Conservation (phyloP, 495 filamentous ascomycete genomes). For the Entonaema liquescens region DNA sequence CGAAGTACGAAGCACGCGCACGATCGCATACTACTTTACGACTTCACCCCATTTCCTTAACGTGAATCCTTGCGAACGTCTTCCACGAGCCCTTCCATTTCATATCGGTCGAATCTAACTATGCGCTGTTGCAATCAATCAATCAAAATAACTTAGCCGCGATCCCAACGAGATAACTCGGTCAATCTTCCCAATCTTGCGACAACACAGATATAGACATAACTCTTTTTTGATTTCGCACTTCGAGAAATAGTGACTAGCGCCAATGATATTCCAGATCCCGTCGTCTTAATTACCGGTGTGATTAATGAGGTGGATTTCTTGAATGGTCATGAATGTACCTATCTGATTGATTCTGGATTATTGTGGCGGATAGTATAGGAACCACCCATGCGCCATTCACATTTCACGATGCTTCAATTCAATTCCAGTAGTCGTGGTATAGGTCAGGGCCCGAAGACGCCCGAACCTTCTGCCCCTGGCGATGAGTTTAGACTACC, state of each 20-base stretch:
- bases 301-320: slow-evolving; percentile 10
- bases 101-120: slow-evolving; percentile 26
- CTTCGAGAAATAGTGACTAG: slow-evolving; percentile 9
- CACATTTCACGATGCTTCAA: slow-evolving; percentile 45
- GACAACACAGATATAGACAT: slow-evolving; percentile 10
- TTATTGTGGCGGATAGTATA: slow-evolving; percentile 34
- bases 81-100: slow-evolving; percentile 16
- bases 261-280: slow-evolving; percentile 19
- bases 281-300: neutral
- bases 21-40: slow-evolving; percentile 27
- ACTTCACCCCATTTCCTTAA: slow-evolving; percentile 25
- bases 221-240: neutral
- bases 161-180: slow-evolving; percentile 21
- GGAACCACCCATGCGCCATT: slow-evolving; percentile 21
- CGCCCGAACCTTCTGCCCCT: slow-evolving; percentile 53
- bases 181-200: slow-evolving; percentile 6
- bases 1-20: slow-evolving; percentile 15
- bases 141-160: slow-evolving; percentile 10
- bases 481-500: slow-evolving; percentile 48
- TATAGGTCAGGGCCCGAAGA: slow-evolving; percentile 49
- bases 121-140: slow-evolving; percentile 19
- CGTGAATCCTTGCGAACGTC: slow-evolving; percentile 27
- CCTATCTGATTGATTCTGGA: slow-evolving; percentile 24
- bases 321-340: slow-evolving; percentile 20
- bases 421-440: slow-evolving; percentile 53